Base-by-base conservation (phyloP, 129 eudicot species). In the Arctium minus region DNA sequence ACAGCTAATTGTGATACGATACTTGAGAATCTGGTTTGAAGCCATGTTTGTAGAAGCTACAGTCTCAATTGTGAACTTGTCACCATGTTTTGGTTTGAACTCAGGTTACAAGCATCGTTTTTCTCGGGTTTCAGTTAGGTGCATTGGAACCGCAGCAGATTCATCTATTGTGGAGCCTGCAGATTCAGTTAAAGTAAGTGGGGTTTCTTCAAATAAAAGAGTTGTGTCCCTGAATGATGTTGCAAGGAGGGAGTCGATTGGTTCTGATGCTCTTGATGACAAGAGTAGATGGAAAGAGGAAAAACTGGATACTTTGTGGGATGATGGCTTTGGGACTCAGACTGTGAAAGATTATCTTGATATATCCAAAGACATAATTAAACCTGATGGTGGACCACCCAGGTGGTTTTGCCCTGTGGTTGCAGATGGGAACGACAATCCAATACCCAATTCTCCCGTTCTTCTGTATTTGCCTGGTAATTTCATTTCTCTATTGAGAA, bases 401-500 rank as follows among this genome's bases (percentile, higher is more conserved):
- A 80, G 99, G 84, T 96, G 99, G 99, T 90, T 96, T 91, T 87
- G 92, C 85, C 98, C 99, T 0, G 77, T 93, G 12, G 87, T 82
- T 17, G 88, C 88, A 27, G 97, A 92, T 56, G 87, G 90, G 64
- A 79, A 79, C 68, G 84, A 84, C 38, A 42, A 22, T 15, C 99
- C 94, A 36, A 71, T 93, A 38, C 81, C 86, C 7, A 74, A 86
- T 86, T 92, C 97, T 8, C 99, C 98, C 0, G 72, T 96, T 74
- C 97, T 96, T 83, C 82, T 96, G 68, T 96, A 90, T 91, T 86
- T 96, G 92, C 99, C 97, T 0, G 99, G 98, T 96, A 90, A 42
- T 38, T 67, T 36, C 68, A 2, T 15, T 74, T 87, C 3, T 6
- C 70, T 12, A 36, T 38, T 75, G 40, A 73, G 73, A 73, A 81